Base-by-base conservation (phyloP, 352 stramenopile species). In the Phytophthora pini region DNA sequence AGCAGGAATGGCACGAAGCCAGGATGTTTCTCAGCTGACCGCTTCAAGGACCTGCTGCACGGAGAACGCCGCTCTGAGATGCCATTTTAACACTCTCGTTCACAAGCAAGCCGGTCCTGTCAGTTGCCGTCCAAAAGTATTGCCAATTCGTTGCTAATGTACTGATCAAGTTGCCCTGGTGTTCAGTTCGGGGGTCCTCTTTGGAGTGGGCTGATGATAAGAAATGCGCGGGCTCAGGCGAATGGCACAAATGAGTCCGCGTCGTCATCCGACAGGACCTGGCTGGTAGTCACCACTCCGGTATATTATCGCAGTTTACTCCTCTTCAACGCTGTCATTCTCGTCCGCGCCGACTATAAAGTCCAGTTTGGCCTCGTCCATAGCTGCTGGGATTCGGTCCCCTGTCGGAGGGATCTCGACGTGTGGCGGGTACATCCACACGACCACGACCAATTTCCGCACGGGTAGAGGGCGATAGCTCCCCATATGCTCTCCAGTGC, bases 361-460 rank as follows among this genome's bases (percentile, higher is more conserved):
- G 49, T 89, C 75, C 7, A 66, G 76, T 12, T 73, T 72, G 51
- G 59, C 74, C 12, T 48, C 46, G 44, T 74, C 56, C 46, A 80
- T 73, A 22, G 45, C 55, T 20, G 77, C 50, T 17, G 84, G 84
- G 9, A 90, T 82, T 15, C 72, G 84, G 20, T 87, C 69, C 27
- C 78, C 82, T 2, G 77, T 91, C 0, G 72, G 61, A 52, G 85
- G 81, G 26, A 93, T 85, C 40, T 68, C 65, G 11, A 90, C 82
- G 29, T 90, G 73, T 12, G 76, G 79, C 13, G 85, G 85, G 52
- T 93, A 93, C 47, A 93, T 72, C 85, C 85, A 93, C 47, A 82
- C 76, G 11, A 65, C 67, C n/a, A 93, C 67, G 4, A 78, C 79
- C 32, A 86, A 50, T 36, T 77, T 88, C 22, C 83, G 74, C 52